These are phyloP conservation scores for Nematocida sp. DNA, from an alignment of 371 early-diverging fungal genomes.

Conservation along the genomic window DNA sequence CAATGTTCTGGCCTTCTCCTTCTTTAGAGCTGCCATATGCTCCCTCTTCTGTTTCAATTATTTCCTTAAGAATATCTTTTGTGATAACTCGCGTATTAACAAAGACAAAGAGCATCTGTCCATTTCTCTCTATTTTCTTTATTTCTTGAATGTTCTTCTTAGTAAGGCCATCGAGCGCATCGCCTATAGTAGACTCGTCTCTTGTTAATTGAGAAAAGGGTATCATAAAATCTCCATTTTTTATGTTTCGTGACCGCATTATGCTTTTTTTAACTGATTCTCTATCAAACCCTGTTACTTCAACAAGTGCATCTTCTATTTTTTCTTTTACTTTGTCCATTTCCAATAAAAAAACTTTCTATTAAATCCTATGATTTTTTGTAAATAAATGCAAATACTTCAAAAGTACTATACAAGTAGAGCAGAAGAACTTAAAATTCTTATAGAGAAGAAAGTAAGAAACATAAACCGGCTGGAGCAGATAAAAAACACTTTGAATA, in stretches of 20 bases:
- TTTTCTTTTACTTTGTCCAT: conserved; percentile 30
- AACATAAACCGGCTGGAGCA: conserved; percentile 92
- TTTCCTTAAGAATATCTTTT: conserved; percentile 9
- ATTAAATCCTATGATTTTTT: conserved; percentile 4
- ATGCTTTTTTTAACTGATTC: conserved; percentile 20
- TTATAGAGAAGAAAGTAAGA: conserved; percentile 68
- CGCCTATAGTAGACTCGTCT: neutral
- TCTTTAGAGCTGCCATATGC: conserved; percentile 54
- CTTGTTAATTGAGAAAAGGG: conserved; percentile 45
- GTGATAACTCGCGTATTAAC: conserved; percentile 11
- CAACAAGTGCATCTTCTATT: neutral
- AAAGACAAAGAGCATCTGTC: conserved; percentile 34
- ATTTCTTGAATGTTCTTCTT: neutral
- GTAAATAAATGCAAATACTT: conserved; percentile 44
- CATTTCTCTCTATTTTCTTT: conserved; percentile 10
- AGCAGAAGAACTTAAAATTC: conserved; percentile 57
- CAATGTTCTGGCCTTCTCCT: conserved; percentile 71
- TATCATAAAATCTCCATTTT: conserved; percentile 44
- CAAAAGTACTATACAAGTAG: conserved; percentile 62
- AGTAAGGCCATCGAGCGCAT: neutral
- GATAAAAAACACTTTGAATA: conserved; percentile 87
- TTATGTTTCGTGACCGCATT: conserved; percentile 14
- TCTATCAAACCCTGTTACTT: conserved; percentile 2
- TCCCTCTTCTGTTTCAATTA: conserved; percentile 4
- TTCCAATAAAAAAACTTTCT: conserved; percentile 15